Evolutionary conservation across 1,139 yeast genomes (phyloP).

Genomic region (Magnusiomyces fungicola): DNA sequence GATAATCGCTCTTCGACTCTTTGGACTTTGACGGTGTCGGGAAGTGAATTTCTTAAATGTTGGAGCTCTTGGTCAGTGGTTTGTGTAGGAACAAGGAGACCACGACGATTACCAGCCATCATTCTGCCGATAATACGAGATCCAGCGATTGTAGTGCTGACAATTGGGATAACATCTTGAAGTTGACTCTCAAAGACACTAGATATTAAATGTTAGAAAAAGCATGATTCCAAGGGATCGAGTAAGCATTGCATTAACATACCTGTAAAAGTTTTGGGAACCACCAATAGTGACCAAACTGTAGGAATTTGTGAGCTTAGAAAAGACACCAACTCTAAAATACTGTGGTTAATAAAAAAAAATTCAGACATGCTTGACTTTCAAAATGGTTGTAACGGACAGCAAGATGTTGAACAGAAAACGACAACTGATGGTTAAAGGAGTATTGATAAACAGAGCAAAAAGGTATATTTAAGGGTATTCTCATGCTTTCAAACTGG

Average conservation of each 20-base stretch:
- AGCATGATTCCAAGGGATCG: background rate
- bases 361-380: slow-evolving; percentile 2
- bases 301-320: slow-evolving; percentile 94
- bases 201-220: background rate
- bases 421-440: background rate
- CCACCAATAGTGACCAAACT: slow-evolving; percentile 97
- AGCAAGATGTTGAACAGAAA: background rate
- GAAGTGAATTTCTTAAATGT: slow-evolving; percentile 94
- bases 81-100: slow-evolving; percentile 92
- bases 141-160: slow-evolving; percentile 96
- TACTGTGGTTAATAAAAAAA: no score
- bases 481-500: background rate
- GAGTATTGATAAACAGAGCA: background rate
- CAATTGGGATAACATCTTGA: slow-evolving; percentile 93
- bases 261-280: slow-evolving; percentile 83
- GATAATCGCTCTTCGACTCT: slow-evolving; percentile 96
- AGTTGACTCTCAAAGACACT: slow-evolving; percentile 96
- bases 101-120: slow-evolving; percentile 99
- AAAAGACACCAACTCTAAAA: slow-evolving; percentile 75
- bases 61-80: slow-evolving; percentile 99
- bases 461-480: background rate
- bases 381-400: background rate
- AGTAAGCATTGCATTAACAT: background rate
- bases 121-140: slow-evolving; percentile 96
- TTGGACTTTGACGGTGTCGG: slow-evolving; percentile 94